Percentiles rank a stretch among this genome's conserved stretches.
Conservation (phyloP, 129 eudicot genomes). For the Dittrichia graveolens region DNA sequence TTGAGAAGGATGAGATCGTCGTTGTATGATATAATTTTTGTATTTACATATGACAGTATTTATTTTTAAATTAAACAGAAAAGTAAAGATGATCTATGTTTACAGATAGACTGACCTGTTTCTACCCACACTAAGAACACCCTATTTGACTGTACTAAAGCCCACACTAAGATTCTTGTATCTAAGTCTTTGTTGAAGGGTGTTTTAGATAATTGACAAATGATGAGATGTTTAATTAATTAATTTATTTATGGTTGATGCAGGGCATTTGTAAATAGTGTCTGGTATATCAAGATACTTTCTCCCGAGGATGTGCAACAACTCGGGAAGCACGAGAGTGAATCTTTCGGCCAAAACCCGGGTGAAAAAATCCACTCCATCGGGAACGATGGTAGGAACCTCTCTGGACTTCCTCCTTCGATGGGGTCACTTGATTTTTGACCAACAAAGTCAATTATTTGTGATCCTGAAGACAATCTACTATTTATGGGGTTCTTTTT, state of each 20-base stretch:
- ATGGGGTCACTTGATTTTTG: slow-evolving; percentile 73
- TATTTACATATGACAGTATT: too few relatives aligned
- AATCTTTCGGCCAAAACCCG: slow-evolving; percentile 48
- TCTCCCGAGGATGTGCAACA: slow-evolving; percentile 86
- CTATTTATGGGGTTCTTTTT: slow-evolving; percentile 1
- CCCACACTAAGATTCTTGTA: neutral
- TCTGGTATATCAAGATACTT: slow-evolving; percentile 95
- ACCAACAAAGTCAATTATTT: slow-evolving; percentile 14
- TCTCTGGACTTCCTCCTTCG: slow-evolving; percentile 63
- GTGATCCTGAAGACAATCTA: slow-evolving; percentile 13
- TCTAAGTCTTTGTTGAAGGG: neutral
- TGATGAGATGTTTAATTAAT: neutral
- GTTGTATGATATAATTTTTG: too few relatives aligned
- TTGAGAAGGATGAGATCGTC: too few relatives aligned
- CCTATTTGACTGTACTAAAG: too few relatives aligned
- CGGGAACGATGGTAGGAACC: slow-evolving; percentile 47
- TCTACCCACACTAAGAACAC: too few relatives aligned
- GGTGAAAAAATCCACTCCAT: slow-evolving; percentile 49
- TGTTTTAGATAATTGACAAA: neutral
- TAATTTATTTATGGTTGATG: slow-evolving; percentile 7
- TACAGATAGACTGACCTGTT: too few relatives aligned
- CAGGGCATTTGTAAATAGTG: slow-evolving; percentile 95
- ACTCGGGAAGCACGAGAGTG: slow-evolving; percentile 76
- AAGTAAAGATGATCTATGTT: too few relatives aligned
- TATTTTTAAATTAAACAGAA: too few relatives aligned